phyloP scores from a whole-genome alignment of 1,284 basidiomycete genomes.

The Fomitopsis pinicola region DNA sequence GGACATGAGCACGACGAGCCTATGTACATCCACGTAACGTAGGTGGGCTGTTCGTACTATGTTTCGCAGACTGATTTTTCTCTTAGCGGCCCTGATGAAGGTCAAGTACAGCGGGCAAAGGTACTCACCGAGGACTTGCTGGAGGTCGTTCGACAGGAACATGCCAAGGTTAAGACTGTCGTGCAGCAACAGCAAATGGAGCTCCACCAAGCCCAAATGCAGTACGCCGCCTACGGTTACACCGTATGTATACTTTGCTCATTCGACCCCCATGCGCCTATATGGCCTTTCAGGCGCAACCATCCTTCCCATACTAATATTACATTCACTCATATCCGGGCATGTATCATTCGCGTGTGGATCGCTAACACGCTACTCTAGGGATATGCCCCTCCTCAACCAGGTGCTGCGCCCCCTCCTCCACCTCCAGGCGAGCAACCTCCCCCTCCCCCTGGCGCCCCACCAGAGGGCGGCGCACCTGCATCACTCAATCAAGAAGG shows the following conservation, averaged over 20 bases:
- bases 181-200: constrained; percentile 77
- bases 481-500: constrained; percentile 19
- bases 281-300: constrained; percentile 7
- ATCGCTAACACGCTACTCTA: constrained; percentile 29
- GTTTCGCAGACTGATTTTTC: constrained; percentile 2
- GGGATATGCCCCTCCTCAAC: constrained; percentile 61
- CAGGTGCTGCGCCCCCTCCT: constrained; percentile 57
- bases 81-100: constrained; percentile 81
- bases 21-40: constrained; percentile 95
- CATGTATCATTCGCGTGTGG: constrained; percentile 23
- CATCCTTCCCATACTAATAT: not conserved
- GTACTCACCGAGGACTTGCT: constrained; percentile 87
- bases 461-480: constrained; percentile 43
- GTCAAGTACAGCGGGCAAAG: constrained; percentile 84
- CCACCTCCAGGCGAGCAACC: constrained; percentile 60
- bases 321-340: constrained; percentile 15
- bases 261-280: constrained; percentile 16
- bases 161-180: constrained; percentile 69
- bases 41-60: not conserved
- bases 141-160: constrained; percentile 80
- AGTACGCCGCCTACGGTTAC: constrained; percentile 71
- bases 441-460: constrained; percentile 36
- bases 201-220: constrained; percentile 73
- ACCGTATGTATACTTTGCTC: constrained; percentile 43
- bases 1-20: constrained; percentile 88